Evolutionary conservation across 164 flowering plant genomes (phyloP).

Genomic region (Chimonanthus praecox): DNA sequence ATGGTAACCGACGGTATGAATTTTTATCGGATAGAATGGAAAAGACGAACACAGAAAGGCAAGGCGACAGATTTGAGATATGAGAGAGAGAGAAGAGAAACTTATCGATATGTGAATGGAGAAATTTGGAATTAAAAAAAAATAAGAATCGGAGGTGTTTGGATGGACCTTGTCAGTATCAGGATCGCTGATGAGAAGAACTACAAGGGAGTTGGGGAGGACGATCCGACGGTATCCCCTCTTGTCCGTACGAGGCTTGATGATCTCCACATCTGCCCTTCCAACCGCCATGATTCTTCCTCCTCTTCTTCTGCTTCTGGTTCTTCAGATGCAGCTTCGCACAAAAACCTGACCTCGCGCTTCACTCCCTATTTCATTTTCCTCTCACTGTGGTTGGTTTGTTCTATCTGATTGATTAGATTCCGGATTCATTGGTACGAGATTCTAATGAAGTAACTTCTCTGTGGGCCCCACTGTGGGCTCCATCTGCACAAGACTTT

Average conservation of each 20-base stretch:
- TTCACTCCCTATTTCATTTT: not conserved
- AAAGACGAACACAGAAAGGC: not conserved
- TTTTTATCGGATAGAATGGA: no score
- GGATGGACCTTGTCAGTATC: slow-evolving; percentile 79
- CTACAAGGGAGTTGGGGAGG: slow-evolving; percentile 69
- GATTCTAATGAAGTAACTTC: no score
- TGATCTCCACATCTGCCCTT: slow-evolving; percentile 40
- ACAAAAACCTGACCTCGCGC: not conserved
- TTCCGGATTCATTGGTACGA: no score
- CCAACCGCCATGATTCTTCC: slow-evolving; percentile 42
- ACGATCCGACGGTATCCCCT: slow-evolving; percentile 73
- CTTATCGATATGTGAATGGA: not conserved
- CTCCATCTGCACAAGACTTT: no score
- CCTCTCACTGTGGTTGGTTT: not conserved
- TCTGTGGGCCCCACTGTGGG: no score
- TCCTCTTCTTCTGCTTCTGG: not conserved
- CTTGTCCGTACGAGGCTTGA: slow-evolving; percentile 77
- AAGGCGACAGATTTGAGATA: not conserved
- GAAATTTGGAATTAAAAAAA: no score
- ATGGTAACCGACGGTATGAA: no score
- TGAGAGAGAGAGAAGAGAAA: not conserved
- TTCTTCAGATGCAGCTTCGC: no score
- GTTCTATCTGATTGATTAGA: no score
- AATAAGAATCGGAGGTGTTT: no score
- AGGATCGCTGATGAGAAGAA: slow-evolving; percentile 88